Evolutionary conservation across 2,329 filamentous ascomycete species (phyloP).

Genomic region (Metarhizium brunneum): DNA sequence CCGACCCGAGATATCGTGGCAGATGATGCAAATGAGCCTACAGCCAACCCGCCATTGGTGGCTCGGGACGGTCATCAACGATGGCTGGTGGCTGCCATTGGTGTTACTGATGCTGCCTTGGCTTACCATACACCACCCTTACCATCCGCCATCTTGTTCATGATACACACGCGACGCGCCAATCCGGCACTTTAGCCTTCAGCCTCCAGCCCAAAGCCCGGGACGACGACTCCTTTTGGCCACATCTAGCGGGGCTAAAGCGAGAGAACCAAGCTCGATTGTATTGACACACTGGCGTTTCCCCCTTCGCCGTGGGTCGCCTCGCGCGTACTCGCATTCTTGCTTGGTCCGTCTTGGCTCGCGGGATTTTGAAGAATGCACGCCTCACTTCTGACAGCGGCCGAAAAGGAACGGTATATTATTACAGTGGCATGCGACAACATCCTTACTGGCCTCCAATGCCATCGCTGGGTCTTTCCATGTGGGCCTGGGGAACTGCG

Average conservation of each 20-base stretch:
- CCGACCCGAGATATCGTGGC: too few species aligned
- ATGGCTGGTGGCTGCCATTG: too few species aligned
- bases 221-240: not conserved
- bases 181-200: not conserved
- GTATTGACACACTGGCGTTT: not conserved
- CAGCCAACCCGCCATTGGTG: not conserved
- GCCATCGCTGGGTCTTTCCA: not conserved
- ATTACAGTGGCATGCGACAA: not conserved
- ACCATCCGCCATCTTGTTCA: not conserved
- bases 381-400: not conserved
- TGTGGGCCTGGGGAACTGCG: not conserved
- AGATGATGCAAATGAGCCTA: not conserved
- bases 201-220: not conserved
- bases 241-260: not conserved
- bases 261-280: not conserved
- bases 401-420: not conserved
- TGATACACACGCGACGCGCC: not conserved
- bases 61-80: too few species aligned
- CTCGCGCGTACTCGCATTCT: not conserved
- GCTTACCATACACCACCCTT: too few species aligned
- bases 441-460: too few species aligned
- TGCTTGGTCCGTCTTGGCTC: not conserved
- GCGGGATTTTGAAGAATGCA: not conserved
- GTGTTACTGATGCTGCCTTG: too few species aligned
- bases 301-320: not conserved